Evolutionary conservation across 306 rosid species (phyloP), one percentile per base, ranked within the genome.

Genomic region (Biancaea sappan): DNA sequence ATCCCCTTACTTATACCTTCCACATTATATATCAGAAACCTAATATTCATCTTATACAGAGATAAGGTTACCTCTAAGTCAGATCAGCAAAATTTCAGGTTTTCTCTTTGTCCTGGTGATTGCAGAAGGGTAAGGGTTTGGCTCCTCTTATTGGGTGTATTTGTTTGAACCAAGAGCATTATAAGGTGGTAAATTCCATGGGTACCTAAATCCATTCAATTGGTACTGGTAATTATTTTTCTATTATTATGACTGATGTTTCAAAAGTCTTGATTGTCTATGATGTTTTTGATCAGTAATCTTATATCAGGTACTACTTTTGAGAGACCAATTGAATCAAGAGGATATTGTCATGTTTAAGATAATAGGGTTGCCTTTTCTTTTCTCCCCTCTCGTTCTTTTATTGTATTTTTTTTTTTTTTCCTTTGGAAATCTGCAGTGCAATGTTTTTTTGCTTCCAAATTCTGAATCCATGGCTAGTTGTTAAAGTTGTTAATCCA

Each of bases 201-300:
- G 63, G 14, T 56, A 66, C 28, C 11, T 26, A 38, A 61, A 65
- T 13, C 50, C 37, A 68, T 24, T 14, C 22, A 29, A 7, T 59
- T 77, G 38, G 56, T 22, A 12, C 51, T 44, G 53, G 34, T 37
- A 51, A 16, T 51, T 26, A 61, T 15, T 61, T 61, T 38, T 53
- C 70, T 41, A 15, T n/a, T 41, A 8, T 25, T 35, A 34, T n/a
- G 43, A 47, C 46, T 75, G 24, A 37, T 37, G 29, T 54, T 50
- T 74, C 53, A 25, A 14, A 59, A 66, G 59, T 65, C 43, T 76
- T 38, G 14, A 65, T 70, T 21, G 78, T 52, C 8, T 29, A 24
- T 50, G 15, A 35, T 41, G 29, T 24, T 72, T 50, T 41, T 51
- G 52, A 31, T 80, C 47, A 9, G 48, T 9, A 24, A 69, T 51